Percentiles rank a stretch among this genome's conserved stretches.
These are phyloP conservation scores for Ceratocystis eucalypticola DNA, from an alignment of 2,329 filamentous ascomycete species.

Conservation along the genomic window DNA sequence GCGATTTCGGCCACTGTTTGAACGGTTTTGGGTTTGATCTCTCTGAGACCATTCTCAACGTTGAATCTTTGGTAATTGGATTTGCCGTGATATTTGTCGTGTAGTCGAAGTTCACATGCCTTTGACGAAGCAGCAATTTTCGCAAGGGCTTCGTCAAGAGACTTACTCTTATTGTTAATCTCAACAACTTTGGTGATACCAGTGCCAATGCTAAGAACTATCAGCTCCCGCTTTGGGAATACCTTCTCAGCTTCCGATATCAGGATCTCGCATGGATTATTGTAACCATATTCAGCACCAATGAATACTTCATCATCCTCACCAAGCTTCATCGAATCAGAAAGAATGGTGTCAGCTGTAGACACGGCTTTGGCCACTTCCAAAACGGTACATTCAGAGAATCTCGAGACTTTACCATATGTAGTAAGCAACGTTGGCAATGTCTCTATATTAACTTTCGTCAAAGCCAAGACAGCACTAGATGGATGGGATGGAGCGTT, in stretches of 20 bases:
- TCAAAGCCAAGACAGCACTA: background rate
- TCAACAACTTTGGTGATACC: conserved; percentile 21
- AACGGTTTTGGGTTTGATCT: too few species aligned
- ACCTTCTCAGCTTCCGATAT: conserved; percentile 23
- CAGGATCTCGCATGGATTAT: conserved; percentile 26
- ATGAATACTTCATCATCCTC: conserved; percentile 24
- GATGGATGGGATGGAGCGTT: background rate
- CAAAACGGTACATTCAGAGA: conserved; percentile 24
- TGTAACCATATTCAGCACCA: conserved; percentile 25
- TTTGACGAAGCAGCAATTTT: background rate
- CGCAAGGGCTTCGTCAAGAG: background rate
- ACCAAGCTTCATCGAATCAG: conserved; percentile 24
- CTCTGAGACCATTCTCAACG: conserved; percentile 23
- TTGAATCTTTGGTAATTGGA: conserved; percentile 23
- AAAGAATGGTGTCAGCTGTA: conserved; percentile 23
- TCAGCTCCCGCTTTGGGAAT: conserved; percentile 21
- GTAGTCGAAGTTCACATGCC: background rate
- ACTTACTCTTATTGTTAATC: conserved; percentile 16
- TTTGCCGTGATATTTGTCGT: conserved; percentile 20
- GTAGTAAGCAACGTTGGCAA: conserved; percentile 22
- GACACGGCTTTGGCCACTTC: conserved; percentile 25
- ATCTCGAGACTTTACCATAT: conserved; percentile 21
- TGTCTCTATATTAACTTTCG: conserved; percentile 14
- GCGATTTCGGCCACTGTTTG: fast-evolving
- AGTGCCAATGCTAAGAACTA: conserved; percentile 24